Base-by-base conservation (phyloP, 2,329 filamentous ascomycete genomes). In the Calonectria pseudoturangicola region DNA sequence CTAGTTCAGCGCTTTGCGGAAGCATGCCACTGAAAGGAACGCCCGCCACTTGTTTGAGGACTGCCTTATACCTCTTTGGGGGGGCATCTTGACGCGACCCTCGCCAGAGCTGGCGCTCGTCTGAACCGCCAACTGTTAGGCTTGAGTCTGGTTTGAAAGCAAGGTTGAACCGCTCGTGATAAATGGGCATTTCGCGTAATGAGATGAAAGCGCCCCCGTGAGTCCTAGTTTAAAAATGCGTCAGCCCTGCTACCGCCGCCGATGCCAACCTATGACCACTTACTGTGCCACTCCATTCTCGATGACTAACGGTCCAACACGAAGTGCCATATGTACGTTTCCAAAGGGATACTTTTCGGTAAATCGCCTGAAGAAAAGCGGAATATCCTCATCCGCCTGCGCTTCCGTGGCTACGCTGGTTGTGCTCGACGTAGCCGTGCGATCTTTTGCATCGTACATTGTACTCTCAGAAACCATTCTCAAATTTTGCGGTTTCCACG, bases 241-340 rank as follows among this genome's bases (percentile, higher is more conserved):
- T 60, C 2, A 60, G 36, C n/a, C 13, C 12, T 6, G 21, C 21
- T 21, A 10, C n/a, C 2, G 13, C 15, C 21, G 9, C 41, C 15
- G 3, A 27, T 60, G 13, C 15, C 7, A 18, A 18, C 6, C 21
- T 27, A 7, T 21, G 36, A 41, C 25, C 27, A 27, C 54, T 8
- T 60, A 60, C 54, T 60, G 54, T 2, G 54, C 54, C 33, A 60
- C 54, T 41, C 54, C 54, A 41, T 60, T 60, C 75, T 86, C 83
- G 45, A 86, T 82, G 3, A 86, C 70, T 28, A 87, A 47, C 5
- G 85, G 84, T 0, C 85, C 85, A 36, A 86, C 68, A 0, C 84
- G 80, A 8, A 86, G 76, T 12, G 81, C 83, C 83, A 86, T 85
- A 51, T 85, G 85, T 3, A 85, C 82, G 66, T 85, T 84, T 2